phyloP scores from a whole-genome alignment of 2,329 filamentous ascomycete genomes.

The Hortaea werneckii region DNA sequence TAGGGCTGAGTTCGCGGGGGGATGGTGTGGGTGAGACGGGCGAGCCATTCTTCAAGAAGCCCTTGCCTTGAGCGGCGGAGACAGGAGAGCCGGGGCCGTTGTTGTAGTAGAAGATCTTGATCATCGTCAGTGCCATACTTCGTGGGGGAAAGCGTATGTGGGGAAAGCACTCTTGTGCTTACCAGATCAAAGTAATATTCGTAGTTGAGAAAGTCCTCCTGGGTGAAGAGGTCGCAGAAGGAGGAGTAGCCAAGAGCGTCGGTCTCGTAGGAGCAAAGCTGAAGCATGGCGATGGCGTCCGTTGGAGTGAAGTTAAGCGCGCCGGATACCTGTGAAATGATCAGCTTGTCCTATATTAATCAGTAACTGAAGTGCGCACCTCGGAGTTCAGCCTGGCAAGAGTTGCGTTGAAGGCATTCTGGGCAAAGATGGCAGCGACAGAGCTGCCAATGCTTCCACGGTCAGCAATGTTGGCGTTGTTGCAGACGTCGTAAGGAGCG shows the following conservation, averaged over 20 bases:
- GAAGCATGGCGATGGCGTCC: conserved; percentile 7
- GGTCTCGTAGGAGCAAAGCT: background rate
- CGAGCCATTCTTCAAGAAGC: background rate
- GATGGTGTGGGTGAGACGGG: background rate
- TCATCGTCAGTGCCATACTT: background rate
- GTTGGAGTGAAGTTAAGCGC: background rate
- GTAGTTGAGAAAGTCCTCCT: background rate
- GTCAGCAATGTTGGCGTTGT: conserved; percentile 40
- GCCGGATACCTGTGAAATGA: background rate
- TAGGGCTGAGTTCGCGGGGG: background rate
- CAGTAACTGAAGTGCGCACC: background rate
- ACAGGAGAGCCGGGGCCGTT: too few species aligned
- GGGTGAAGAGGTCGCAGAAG: background rate
- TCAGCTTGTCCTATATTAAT: background rate
- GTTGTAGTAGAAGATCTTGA: too few species aligned
- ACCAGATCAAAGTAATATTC: background rate
- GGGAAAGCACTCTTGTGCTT: background rate
- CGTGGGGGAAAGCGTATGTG: background rate
- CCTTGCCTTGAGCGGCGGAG: background rate
- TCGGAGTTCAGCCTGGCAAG: background rate
- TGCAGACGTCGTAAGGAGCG: conserved; percentile 57
- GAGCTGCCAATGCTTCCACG: background rate
- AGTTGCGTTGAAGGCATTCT: background rate
- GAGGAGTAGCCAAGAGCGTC: background rate
- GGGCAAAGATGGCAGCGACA: background rate